Evolutionary conservation across 2,329 filamentous ascomycete genomes (phyloP).

Genomic region (Ascochyta koolunga): DNA sequence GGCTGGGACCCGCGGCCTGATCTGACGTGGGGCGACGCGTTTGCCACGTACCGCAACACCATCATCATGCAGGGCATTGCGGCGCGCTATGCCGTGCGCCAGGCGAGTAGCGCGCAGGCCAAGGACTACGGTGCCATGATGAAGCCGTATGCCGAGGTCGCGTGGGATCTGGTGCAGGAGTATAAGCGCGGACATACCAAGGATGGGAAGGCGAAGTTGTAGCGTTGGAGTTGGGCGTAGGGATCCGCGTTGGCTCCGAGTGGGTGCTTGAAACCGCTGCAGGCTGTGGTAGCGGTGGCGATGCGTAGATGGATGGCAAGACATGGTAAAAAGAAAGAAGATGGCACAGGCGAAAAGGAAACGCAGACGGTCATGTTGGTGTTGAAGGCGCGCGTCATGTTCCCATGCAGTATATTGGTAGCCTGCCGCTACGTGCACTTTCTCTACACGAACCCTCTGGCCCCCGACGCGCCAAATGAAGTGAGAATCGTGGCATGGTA

Average conservation of each 20-base stretch:
- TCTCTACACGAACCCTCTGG: slow-evolving; percentile 18
- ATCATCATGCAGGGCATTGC: slow-evolving; percentile 89
- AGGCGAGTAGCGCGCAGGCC: slow-evolving; percentile 88
- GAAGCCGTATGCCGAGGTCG: slow-evolving; percentile 74
- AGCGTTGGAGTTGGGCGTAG: slow-evolving; percentile 7
- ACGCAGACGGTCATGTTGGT: not conserved
- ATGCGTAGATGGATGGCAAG: not conserved
- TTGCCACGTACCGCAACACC: slow-evolving; percentile 64
- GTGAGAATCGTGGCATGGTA: slow-evolving; percentile 28
- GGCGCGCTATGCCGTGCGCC: slow-evolving; percentile 79
- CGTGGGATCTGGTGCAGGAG: slow-evolving; percentile 73
- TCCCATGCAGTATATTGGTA: slow-evolving; percentile 4
- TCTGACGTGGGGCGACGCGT: slow-evolving; percentile 69
- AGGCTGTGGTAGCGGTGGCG: not conserved
- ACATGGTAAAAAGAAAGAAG: not conserved
- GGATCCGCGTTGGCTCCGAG: not conserved
- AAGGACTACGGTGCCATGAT: slow-evolving; percentile 72
- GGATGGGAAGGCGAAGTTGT: slow-evolving; percentile 46
- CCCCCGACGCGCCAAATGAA: slow-evolving; percentile 12
- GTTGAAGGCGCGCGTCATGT: not conserved
- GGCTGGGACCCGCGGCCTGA: slow-evolving; percentile 72
- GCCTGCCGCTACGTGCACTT: slow-evolving; percentile 12
- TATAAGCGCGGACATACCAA: slow-evolving; percentile 46
- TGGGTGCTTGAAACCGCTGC: not conserved
- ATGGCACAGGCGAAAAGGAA: not conserved